Percentiles rank a stretch among this genome's conserved stretches.
phyloP scores from a whole-genome alignment of 257 asterid genomes.

The Osmanthus fragrans region DNA sequence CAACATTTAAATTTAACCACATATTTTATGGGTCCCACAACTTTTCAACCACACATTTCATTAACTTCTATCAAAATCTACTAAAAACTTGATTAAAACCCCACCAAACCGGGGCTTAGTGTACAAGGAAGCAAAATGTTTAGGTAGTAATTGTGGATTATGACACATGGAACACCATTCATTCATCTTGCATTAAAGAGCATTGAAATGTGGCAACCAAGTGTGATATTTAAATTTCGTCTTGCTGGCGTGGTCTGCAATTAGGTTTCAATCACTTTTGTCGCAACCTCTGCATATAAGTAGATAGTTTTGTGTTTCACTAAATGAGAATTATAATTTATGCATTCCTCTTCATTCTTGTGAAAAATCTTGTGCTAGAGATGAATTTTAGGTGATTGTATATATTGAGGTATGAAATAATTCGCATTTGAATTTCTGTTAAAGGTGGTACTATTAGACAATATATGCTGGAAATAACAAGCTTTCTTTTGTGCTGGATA shows the following conservation, averaged over 20 bases:
- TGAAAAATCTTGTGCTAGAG: conserved; percentile 1
- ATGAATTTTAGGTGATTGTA: neutral
- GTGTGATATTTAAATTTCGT: neutral
- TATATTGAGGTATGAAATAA: neutral
- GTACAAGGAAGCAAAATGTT: neutral
- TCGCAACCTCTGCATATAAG: neutral
- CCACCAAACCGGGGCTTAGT: neutral
- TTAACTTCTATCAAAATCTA: no score
- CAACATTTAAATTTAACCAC: no score
- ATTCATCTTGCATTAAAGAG: neutral
- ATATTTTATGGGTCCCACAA: no score
- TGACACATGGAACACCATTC: neutral
- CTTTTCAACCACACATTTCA: no score
- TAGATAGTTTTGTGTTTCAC: conserved; percentile 7
- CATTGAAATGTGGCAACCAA: neutral
- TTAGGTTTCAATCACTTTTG: neutral
- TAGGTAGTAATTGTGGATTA: neutral
- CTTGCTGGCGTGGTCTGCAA: neutral
- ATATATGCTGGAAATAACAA: neutral
- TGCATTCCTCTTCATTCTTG: neutral
- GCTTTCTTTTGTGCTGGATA: neutral
- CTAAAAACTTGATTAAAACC: no score
- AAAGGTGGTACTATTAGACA: neutral
- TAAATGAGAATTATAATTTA: conserved; percentile 2
- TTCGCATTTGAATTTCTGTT: neutral